A percentile compares a stretch with the other conserved stretches of the same genome.
These are phyloP conservation scores for Flueggea neowawraea DNA, from an alignment of 441 rosid species.

Conservation along the genomic window DNA sequence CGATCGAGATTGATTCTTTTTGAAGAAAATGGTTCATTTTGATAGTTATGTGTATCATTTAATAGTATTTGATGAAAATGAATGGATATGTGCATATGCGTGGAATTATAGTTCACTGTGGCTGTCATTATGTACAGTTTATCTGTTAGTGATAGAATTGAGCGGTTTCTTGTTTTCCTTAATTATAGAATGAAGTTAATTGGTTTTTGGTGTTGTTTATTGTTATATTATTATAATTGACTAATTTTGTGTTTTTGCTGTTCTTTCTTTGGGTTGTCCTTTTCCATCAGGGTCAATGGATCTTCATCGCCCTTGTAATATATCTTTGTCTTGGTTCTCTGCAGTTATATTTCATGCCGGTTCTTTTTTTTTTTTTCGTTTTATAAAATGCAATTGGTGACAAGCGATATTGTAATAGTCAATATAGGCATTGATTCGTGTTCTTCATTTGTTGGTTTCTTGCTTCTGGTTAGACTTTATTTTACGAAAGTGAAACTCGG, in stretches of 20 bases:
- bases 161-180: too few relatives aligned
- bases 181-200: background rate
- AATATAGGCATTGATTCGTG: constrained; percentile 6
- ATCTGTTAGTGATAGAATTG: too few relatives aligned
- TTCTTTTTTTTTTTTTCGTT: constrained; percentile 5
- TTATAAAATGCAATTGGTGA: constrained; percentile 5
- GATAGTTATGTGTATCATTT: too few relatives aligned
- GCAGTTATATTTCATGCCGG: background rate
- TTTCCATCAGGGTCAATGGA: constrained; percentile 20
- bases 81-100: too few relatives aligned
- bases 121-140: too few relatives aligned
- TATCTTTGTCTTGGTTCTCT: constrained; percentile 15
- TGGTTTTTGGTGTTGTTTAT: constrained; percentile 1
- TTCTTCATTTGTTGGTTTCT: constrained; percentile 13
- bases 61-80: too few relatives aligned
- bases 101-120: too few relatives aligned
- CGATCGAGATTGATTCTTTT: background rate
- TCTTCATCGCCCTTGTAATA: constrained; percentile 24
- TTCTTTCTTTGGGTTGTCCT: constrained; percentile 16
- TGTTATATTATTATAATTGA: constrained; percentile 8
- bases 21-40: too few relatives aligned
- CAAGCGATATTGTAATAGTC: constrained; percentile 4
- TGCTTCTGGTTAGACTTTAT: constrained; percentile 60
- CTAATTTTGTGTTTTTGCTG: constrained; percentile 18
- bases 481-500: constrained; percentile 84